These are phyloP conservation scores for Batkoa obscura DNA, from an alignment of 371 early-diverging fungal species.

Conservation along the genomic window DNA sequence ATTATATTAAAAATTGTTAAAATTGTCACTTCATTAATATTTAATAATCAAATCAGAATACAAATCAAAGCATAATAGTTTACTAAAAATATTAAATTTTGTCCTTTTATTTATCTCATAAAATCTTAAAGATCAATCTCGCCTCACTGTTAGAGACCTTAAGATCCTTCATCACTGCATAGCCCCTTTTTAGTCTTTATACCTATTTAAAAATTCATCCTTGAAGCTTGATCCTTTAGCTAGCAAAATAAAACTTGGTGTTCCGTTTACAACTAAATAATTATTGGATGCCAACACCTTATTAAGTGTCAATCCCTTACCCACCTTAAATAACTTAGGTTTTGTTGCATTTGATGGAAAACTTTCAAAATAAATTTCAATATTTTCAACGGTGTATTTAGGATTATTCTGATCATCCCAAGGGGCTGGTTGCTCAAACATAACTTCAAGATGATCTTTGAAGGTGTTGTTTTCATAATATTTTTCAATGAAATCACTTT, in stretches of 20 bases:
- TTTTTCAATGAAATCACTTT: slow-evolving; percentile 73
- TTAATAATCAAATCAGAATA: too few species aligned
- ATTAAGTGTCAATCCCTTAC: slow-evolving; percentile 27
- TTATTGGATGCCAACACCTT: slow-evolving; percentile 29
- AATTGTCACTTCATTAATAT: too few species aligned
- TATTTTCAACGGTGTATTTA: slow-evolving; percentile 38
- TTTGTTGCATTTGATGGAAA: slow-evolving; percentile 25
- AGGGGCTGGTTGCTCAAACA: slow-evolving; percentile 62
- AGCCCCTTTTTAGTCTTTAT: slow-evolving; percentile 14
- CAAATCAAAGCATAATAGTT: too few species aligned
- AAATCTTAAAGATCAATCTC: too few species aligned
- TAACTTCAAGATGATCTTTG: slow-evolving; percentile 57
- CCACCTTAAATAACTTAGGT: slow-evolving; percentile 45
- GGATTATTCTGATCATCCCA: slow-evolving; percentile 47
- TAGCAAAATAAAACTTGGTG: slow-evolving; percentile 46
- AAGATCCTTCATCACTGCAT: too few species aligned
- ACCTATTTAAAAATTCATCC: slow-evolving; percentile 35
- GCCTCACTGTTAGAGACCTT: too few species aligned
- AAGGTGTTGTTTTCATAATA: slow-evolving; percentile 73
- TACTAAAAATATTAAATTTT: too few species aligned
- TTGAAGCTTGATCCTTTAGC: slow-evolving; percentile 34
- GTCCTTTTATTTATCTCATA: too few species aligned
- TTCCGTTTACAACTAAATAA: slow-evolving; percentile 39
- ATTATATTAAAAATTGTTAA: too few species aligned
- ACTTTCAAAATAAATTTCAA: slow-evolving; percentile 64